These are phyloP conservation scores for Prunella vulgaris DNA, from an alignment of 257 asterid genomes.

Conservation along the genomic window DNA sequence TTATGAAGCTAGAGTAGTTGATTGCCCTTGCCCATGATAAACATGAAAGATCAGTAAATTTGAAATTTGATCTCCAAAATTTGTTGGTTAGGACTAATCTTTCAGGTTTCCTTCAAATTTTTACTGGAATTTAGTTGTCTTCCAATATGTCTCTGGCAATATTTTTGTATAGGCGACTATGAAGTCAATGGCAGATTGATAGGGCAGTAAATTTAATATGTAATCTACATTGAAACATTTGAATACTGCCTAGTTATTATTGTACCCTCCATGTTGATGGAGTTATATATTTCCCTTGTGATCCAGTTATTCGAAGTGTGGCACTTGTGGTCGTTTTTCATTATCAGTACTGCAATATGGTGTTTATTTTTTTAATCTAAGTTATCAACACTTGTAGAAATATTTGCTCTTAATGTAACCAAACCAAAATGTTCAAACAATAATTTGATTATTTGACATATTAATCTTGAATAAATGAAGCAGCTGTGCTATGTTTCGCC, in stretches of 20 bases:
- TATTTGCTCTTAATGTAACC: background rate
- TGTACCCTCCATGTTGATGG: too few relatives aligned
- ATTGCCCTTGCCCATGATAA: background rate
- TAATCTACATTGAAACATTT: background rate
- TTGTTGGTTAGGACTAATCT: conserved; percentile 1
- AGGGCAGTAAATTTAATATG: background rate
- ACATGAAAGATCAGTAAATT: background rate
- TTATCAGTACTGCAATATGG: conserved; percentile 2
- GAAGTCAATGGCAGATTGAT: background rate
- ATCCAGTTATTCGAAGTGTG: background rate
- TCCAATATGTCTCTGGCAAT: background rate
- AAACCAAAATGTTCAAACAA: background rate
- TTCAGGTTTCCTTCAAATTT: background rate
- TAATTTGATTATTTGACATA: background rate
- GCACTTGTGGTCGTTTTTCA: background rate
- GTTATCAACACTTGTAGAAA: background rate
- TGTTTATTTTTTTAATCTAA: background rate
- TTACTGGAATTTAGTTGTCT: background rate
- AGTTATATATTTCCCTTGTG: too few relatives aligned
- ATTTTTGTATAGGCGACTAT: background rate
- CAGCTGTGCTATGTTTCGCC: background rate
- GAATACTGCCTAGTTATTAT: background rate
- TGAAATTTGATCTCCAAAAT: background rate
- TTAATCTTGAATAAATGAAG: conserved; percentile 5
- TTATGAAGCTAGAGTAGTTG: conserved; percentile 11